phyloP scores from a whole-genome alignment of 208 protist species.

The Giardia duodenalis region DNA sequence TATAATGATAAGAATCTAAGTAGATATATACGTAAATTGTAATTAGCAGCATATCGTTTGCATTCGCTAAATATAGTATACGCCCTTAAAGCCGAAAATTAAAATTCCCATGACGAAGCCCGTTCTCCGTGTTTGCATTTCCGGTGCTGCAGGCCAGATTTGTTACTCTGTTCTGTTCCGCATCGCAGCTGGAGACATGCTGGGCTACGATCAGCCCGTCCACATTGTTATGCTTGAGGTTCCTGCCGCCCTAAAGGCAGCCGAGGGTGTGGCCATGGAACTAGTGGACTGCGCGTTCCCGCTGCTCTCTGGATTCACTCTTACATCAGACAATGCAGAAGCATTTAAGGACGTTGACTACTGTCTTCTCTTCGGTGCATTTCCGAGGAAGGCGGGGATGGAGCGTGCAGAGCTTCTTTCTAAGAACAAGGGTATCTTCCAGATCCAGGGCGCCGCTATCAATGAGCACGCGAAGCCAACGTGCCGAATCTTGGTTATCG shows the following conservation, averaged over 20 bases:
- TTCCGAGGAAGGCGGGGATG: constrained; percentile 42
- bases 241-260: constrained; percentile 47
- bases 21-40: too few relatives aligned
- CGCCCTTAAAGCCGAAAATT: too few relatives aligned
- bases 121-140: constrained; percentile 29
- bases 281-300: constrained; percentile 72
- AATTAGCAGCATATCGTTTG: too few relatives aligned
- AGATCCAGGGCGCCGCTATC: constrained; percentile 31
- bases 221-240: constrained; percentile 59
- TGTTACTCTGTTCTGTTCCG: constrained; percentile 48
- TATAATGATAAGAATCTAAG: too few relatives aligned
- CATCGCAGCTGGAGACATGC: constrained; percentile 37
- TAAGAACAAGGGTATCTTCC: constrained; percentile 42
- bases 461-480: constrained; percentile 27
- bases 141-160: constrained; percentile 55
- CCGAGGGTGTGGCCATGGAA: constrained; percentile 69
- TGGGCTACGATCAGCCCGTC: constrained; percentile 47
- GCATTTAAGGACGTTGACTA: constrained; percentile 62
- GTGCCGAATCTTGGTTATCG: constrained; percentile 44
- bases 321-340: constrained; percentile 54
- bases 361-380: constrained; percentile 41
- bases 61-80: too few relatives aligned
- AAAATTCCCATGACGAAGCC: constrained; percentile 13
- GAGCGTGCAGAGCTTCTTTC: constrained; percentile 38
- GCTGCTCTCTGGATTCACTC: constrained; percentile 58